These are phyloP conservation scores for Lachnellula occidentalis DNA, from an alignment of 2,329 filamentous ascomycete species.

Conservation along the genomic window DNA sequence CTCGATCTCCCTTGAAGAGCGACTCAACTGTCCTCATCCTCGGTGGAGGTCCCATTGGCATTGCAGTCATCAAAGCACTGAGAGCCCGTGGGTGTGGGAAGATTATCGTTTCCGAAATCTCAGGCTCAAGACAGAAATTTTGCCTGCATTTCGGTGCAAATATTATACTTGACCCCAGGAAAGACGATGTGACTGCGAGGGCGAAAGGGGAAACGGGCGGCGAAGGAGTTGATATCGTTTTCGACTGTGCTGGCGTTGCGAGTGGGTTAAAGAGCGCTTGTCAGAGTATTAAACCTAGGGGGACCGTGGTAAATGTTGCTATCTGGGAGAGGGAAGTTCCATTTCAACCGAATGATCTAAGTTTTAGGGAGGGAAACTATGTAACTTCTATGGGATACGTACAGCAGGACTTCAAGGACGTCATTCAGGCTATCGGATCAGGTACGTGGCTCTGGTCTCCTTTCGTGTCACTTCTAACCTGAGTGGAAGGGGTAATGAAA, in stretches of 20 bases:
- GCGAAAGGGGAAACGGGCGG: constrained; percentile 43
- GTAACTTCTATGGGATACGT: constrained; percentile 32
- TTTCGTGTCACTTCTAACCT: background rate
- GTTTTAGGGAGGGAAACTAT: constrained; percentile 48
- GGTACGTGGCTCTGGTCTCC: constrained; percentile 22
- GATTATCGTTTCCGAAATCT: constrained; percentile 54
- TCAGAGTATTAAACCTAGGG: constrained; percentile 44
- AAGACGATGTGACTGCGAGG: constrained; percentile 42
- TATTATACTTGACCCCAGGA: constrained; percentile 46
- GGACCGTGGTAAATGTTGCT: constrained; percentile 58
- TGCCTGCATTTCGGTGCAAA: constrained; percentile 51
- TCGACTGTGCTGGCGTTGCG: constrained; percentile 58
- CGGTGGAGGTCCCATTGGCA: constrained; percentile 58
- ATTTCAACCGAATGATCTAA: constrained; percentile 48
- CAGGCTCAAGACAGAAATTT: constrained; percentile 43
- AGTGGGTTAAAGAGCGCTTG: constrained; percentile 39
- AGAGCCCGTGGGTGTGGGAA: constrained; percentile 45
- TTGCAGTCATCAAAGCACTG: constrained; percentile 55
- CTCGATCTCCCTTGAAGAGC: constrained; percentile 40
- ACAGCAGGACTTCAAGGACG: constrained; percentile 46
- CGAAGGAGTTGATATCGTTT: constrained; percentile 51
- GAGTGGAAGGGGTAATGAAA: constrained; percentile 39
- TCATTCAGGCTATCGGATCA: constrained; percentile 45
- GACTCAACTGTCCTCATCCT: constrained; percentile 48
- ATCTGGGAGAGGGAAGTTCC: constrained; percentile 54